Evolutionary conservation across 2,329 filamentous ascomycete species (phyloP).

Genomic region (Ceratocystis papillata): DNA sequence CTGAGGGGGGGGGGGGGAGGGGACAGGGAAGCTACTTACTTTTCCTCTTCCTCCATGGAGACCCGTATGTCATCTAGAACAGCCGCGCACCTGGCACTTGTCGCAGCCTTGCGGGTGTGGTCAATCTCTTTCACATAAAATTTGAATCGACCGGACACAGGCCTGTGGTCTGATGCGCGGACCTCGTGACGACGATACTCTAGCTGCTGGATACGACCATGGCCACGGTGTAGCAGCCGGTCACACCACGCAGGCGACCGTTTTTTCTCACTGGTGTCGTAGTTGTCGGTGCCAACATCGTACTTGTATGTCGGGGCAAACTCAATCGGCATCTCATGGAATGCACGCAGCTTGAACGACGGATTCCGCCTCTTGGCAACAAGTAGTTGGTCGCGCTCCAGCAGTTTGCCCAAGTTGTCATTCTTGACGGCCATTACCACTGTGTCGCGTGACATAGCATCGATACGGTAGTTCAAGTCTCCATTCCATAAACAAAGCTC

Average conservation of each 20-base stretch:
- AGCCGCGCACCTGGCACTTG: conserved; percentile 63
- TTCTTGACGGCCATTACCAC: conserved; percentile 76
- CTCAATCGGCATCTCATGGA: conserved; percentile 79
- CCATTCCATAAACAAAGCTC: conserved; percentile 96
- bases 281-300: conserved; percentile 86
- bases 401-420: conserved; percentile 70
- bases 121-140: conserved; percentile 76
- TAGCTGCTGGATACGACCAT: conserved; percentile 71
- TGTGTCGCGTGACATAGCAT: conserved; percentile 88
- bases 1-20: not conserved
- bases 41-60: conserved; percentile 59
- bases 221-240: conserved; percentile 72
- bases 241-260: conserved; percentile 95
- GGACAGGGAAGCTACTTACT: conserved; percentile 48
- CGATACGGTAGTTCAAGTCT: conserved; percentile 95
- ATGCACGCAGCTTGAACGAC: conserved; percentile 75
- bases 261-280: conserved; percentile 91
- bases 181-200: conserved; percentile 87
- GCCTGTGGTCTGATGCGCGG: conserved; percentile 80
- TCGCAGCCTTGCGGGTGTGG: conserved; percentile 50
- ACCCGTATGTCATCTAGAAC: conserved; percentile 63
- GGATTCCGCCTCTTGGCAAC: conserved; percentile 83
- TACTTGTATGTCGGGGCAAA: conserved; percentile 99
- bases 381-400: conserved; percentile 87
- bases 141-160: conserved; percentile 75